Conservation (phyloP, 495 filamentous ascomycete genomes). For the Aspergillus heteromorphus region DNA sequence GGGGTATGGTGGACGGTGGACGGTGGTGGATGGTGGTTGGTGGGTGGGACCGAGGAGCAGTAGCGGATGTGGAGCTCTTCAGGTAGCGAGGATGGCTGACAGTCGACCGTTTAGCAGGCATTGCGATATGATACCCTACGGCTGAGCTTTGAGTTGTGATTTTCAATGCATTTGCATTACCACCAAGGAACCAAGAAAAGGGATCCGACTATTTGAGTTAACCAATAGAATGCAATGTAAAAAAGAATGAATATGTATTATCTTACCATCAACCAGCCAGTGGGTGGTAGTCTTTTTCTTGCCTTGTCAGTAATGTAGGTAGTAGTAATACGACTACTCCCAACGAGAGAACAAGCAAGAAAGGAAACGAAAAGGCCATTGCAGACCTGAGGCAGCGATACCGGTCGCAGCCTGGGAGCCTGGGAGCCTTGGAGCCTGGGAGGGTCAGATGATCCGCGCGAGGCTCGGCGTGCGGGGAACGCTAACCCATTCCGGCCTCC, state of each 20-base stretch:
- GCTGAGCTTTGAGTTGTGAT: constrained; percentile 35
- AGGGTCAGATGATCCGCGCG: background rate
- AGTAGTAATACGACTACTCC: too few species aligned
- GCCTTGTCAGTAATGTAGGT: too few species aligned
- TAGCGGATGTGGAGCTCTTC: constrained; percentile 4
- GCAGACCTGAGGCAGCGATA: too few species aligned
- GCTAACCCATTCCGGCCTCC: background rate
- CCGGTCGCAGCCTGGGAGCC: too few species aligned
- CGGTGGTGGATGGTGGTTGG: background rate
- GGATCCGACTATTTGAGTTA: constrained; percentile 4
- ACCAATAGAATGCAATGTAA: constrained; percentile 11
- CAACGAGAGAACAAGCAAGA: too few species aligned
- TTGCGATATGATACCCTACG: constrained; percentile 50
- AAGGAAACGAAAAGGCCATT: too few species aligned
- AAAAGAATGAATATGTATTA: background rate
- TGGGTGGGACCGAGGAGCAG: background rate
- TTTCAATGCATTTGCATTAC: constrained; percentile 24
- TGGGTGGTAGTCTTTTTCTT: too few species aligned
- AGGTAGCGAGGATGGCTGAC: constrained; percentile 28
- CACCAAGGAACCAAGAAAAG: constrained; percentile 14
- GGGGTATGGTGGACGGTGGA: background rate
- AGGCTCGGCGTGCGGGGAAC: background rate
- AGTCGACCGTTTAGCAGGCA: constrained; percentile 46
- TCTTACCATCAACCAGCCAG: background rate
- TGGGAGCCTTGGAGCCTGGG: too few species aligned